Evolutionary conservation across 805 yeast species (phyloP).

Genomic region (Hanseniaspora lindneri): DNA sequence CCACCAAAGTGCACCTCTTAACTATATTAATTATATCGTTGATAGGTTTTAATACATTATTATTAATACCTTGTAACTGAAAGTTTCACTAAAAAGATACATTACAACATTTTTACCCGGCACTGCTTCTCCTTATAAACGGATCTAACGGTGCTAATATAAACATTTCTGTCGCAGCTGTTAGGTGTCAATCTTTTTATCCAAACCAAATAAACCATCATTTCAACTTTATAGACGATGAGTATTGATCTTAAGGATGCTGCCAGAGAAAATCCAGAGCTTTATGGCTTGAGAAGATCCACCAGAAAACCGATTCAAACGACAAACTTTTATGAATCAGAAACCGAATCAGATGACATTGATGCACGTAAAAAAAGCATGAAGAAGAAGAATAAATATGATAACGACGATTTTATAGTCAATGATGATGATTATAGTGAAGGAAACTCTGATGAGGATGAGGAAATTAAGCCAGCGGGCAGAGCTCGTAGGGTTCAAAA

Average conservation of each 20-base stretch:
- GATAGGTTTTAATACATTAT: too few species aligned
- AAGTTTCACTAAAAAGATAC: too few species aligned
- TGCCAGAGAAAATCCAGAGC: slow-evolving; percentile 57
- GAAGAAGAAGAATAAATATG: slow-evolving; percentile 13
- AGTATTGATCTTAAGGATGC: slow-evolving; percentile 37
- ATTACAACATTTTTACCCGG: too few species aligned
- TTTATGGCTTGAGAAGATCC: slow-evolving; percentile 64
- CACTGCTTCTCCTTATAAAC: too few species aligned
- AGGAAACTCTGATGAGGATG: slow-evolving; percentile 22
- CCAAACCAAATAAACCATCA: too few species aligned
- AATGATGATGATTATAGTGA: slow-evolving; percentile 21
- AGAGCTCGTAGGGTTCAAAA: slow-evolving; percentile 19
- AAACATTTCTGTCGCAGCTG: too few species aligned
- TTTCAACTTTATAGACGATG: slow-evolving; percentile 15
- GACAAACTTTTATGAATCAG: slow-evolving; percentile 11
- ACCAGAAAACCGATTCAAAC: slow-evolving; percentile 43
- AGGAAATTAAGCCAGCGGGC: slow-evolving; percentile 18
- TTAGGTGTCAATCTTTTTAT: too few species aligned
- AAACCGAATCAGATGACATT: slow-evolving; percentile 24
- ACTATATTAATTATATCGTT: too few species aligned
- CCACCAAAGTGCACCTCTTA: too few species aligned
- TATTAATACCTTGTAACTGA: too few species aligned
- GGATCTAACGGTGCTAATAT: too few species aligned
- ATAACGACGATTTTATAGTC: slow-evolving; percentile 24
- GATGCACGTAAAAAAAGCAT: slow-evolving; percentile 17